Conservation (phyloP, 306 rosid species). For the Gillenia trifoliata region DNA sequence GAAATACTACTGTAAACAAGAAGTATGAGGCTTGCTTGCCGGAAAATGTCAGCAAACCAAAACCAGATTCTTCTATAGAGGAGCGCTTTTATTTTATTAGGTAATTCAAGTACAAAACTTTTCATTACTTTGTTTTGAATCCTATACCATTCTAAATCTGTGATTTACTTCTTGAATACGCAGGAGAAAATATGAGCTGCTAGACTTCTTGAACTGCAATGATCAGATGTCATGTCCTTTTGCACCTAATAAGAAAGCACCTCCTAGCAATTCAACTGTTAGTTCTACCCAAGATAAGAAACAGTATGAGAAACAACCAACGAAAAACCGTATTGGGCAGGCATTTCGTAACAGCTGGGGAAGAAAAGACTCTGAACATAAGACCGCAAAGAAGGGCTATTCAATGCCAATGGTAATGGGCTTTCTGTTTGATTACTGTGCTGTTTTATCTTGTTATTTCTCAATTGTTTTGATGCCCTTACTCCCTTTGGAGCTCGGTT, state of each 20-base stretch:
- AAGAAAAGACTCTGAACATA: slow-evolving; percentile 68
- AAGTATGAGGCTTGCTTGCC: slow-evolving; percentile 78
- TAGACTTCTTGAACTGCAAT: slow-evolving; percentile 31
- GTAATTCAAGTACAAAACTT: slow-evolving; percentile 31
- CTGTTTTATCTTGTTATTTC: neutral
- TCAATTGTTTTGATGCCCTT: neutral
- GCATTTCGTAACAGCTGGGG: slow-evolving; percentile 72
- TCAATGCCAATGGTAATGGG: slow-evolving; percentile 55
- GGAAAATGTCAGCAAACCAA: slow-evolving; percentile 45
- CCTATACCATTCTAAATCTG: slow-evolving; percentile 7
- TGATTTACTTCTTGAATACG: slow-evolving; percentile 22
- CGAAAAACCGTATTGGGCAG: slow-evolving; percentile 56
- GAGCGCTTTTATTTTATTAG: slow-evolving; percentile 76
- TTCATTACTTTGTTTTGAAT: neutral
- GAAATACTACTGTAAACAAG: slow-evolving; percentile 57
- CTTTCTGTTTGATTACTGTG: slow-evolving; percentile 5
- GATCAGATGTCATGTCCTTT: slow-evolving; percentile 36
- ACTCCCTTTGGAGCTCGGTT: neutral
- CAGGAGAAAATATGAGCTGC: slow-evolving; percentile 85
- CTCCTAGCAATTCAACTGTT: slow-evolving; percentile 24
- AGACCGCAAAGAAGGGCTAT: slow-evolving; percentile 47
- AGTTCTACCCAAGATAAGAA: slow-evolving; percentile 40
- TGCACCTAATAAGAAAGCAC: slow-evolving; percentile 37
- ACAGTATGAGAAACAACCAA: slow-evolving; percentile 38
- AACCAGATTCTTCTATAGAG: slow-evolving; percentile 64